A percentile compares a stretch with the other conserved stretches of the same genome.
phyloP scores from a whole-genome alignment of 2,329 filamentous ascomycete genomes.

The Aphanocladium album region DNA sequence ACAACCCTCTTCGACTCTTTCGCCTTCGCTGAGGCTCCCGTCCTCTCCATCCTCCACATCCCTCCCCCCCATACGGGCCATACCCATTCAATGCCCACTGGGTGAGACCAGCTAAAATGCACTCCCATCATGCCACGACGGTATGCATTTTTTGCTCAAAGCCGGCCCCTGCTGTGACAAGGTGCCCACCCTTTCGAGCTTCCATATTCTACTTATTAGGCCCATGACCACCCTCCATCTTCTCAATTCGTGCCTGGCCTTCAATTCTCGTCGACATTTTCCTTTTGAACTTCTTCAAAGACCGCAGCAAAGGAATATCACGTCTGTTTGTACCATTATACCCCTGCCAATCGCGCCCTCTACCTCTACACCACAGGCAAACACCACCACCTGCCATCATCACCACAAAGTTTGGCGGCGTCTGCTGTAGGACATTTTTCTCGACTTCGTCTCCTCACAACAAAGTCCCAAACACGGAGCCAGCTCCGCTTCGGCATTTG shows the following conservation, averaged over 20 bases:
- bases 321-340: not conserved
- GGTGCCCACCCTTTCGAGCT: not conserved
- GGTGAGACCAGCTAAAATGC: slow-evolving; percentile 1
- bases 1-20: not conserved
- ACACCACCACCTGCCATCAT: not conserved
- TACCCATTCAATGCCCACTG: not conserved
- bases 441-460: not conserved
- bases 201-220: not conserved
- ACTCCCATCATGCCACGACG: not conserved
- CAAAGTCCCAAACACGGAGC: too few relatives aligned
- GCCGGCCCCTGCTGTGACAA: not conserved
- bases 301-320: not conserved
- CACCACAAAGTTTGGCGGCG: not conserved
- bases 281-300: too few relatives aligned
- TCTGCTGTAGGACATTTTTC: not conserved
- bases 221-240: not conserved
- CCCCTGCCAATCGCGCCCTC: not conserved
- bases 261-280: not conserved
- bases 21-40: not conserved
- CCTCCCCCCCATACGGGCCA: not conserved
- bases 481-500: not conserved
- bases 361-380: not conserved
- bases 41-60: not conserved
- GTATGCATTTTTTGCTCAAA: not conserved
- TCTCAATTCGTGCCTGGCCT: not conserved